Base-by-base conservation (phyloP, 2,329 filamentous ascomycete genomes). In the Diaporthe capsici region DNA sequence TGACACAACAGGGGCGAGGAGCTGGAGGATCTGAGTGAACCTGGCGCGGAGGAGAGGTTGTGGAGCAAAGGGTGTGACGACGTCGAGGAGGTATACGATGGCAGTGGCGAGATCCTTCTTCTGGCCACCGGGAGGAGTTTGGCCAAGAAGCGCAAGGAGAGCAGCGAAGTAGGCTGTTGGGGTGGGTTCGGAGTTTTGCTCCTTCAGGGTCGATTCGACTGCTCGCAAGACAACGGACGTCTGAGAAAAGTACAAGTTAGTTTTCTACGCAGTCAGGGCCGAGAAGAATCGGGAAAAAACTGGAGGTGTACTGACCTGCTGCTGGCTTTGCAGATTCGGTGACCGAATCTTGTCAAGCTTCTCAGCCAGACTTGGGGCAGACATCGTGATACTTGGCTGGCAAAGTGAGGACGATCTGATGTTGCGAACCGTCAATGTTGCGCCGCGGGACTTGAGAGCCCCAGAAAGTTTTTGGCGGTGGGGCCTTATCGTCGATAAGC, bases 321-420 rank as follows among this genome's bases (percentile, higher is more conserved):
- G 92, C 87, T 98, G 96, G 84, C 94, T 98, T 85, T 98, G 95
- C 81, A 98, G 92, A 86, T 98, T 98, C 74, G 97, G 97, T 83
- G 94, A 97, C 86, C 97, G 94, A 85, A 98, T 98, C 91, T 97
- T 98, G 87, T 96, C 94, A 84, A 99, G 92, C 89, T 95, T 97
- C 88, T 98, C 96, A 84, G 94, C 92, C 82, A 98, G 82, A 78
- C 88, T 87, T 80, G 86, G 82, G 78, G 86, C 86, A 80, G 86
- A 84, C 89, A 90, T 90, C 76, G 81, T 84, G 65, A 74, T 44
- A 63, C 28, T 58, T 51, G 60, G 42, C 49, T 51, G 39, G 55
- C 10, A 73, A 53, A 42, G 10, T 63, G 49, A 65, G 47, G 34
- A 44, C 37, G 47, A 13, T 47, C 49, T 55, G 61, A 55, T 57